Base-by-base conservation (phyloP, 306 rosid species). In the Glycine latifolia region DNA sequence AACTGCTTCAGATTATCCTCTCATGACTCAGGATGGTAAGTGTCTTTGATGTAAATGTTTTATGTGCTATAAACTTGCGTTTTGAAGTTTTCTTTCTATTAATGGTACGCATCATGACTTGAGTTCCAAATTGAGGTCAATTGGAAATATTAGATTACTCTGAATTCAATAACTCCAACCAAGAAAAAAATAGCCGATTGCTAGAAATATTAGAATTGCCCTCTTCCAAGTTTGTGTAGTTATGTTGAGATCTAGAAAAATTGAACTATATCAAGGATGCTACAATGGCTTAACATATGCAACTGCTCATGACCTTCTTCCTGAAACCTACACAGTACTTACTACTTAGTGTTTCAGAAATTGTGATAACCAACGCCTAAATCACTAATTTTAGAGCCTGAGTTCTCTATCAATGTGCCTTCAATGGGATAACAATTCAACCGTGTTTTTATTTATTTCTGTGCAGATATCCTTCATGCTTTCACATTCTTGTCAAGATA, bases 1-100 rank as follows among this genome's bases (percentile, higher is more conserved):
- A 35, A 89, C 85, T 78, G 80, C 97, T 89, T 85, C 92, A 56
- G 93, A 92, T 55, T 90, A 92, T 85, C 95, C 97, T 43, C 91
- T 92, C 71, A 73, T 85, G 59, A 86, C 89, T 81, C 97, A 90
- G 55, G 97, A 92, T 81, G 95, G 97, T 92, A 88, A 52, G 73
- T 67, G 5, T 62, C 49, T 67, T 66, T 68, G 3, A 58, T 62
- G 2, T 75, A 39, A 39, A 39, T 39, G 6, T 39, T 39, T 71
- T 60, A 58, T 78, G 10, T 68, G 2, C 9, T 33, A 39, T 68
- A 10, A 44, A 49, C 0, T 62, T 71, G 46, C 3, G n/a, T 68
- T 75, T 15, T 75, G 49, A 66, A 67, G 76, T 82, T 35, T 11
- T 5, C 16, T 31, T 47, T 76, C 4, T 55, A 55, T 56, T 44